Conservation (phyloP, 345 rosid species). For the Trapa bicornis region DNA sequence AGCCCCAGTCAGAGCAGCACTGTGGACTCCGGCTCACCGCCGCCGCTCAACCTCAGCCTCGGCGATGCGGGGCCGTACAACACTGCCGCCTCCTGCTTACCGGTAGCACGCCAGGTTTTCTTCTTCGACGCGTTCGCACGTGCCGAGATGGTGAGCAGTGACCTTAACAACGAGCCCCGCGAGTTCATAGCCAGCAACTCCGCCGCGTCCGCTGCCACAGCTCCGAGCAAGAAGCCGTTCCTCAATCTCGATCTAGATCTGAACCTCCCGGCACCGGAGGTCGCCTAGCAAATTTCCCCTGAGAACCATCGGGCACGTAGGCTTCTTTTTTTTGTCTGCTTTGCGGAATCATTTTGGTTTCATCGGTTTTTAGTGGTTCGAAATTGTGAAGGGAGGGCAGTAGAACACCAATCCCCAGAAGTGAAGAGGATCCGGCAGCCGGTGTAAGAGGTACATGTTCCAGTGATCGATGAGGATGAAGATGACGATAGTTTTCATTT, state of each 20-base stretch:
- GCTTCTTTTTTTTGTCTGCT: conserved; percentile 5
- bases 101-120: conserved; percentile 25
- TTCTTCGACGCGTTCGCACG: conserved; percentile 46
- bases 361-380: conserved; percentile 2
- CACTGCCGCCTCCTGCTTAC: conserved; percentile 12
- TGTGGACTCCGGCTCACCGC: conserved; percentile 55
- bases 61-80: conserved; percentile 7
- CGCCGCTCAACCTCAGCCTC: conserved; percentile 45
- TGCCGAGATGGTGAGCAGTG: conserved; percentile 6
- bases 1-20: conserved; percentile 86
- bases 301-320: conserved; percentile 5
- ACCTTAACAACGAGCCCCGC: conserved; percentile 12
- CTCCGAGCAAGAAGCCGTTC: conserved; percentile 16
- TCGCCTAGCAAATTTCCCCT: conserved; percentile 29
- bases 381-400: neutral
- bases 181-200: neutral
- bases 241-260: conserved; percentile 49
- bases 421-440: conserved; percentile 6
- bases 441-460: neutral
- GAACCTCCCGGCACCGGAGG: conserved; percentile 51
- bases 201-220: conserved; percentile 14
- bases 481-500: neutral
- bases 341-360: conserved; percentile 5
- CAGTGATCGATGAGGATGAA: neutral
- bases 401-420: neutral